phyloP scores from a whole-genome alignment of 2,329 filamentous ascomycete species.

The Elsinoe australis region DNA sequence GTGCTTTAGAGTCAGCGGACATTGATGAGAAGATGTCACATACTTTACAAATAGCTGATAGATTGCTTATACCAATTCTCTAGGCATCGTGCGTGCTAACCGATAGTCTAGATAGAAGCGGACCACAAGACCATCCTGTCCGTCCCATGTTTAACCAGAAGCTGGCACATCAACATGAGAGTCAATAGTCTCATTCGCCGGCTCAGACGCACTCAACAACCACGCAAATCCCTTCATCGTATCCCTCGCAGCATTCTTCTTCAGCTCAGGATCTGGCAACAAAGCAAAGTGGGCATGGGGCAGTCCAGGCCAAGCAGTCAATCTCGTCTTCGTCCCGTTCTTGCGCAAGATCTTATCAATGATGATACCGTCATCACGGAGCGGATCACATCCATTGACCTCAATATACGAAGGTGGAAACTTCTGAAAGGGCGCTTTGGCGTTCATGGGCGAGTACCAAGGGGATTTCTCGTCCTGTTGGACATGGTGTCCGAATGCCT shows the following conservation, averaged over 20 bases:
- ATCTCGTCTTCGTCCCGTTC: constrained; percentile 9
- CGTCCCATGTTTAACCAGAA: too few species aligned
- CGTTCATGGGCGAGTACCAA: constrained; percentile 8
- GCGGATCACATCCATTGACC: constrained; percentile 11
- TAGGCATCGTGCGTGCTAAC: too few species aligned
- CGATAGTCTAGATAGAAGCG: too few species aligned
- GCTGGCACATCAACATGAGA: background rate
- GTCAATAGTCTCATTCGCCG: constrained; percentile 3
- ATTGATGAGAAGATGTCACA: too few species aligned
- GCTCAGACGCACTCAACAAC: constrained; percentile 26
- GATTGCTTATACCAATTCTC: too few species aligned
- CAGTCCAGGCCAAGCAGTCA: constrained; percentile 13
- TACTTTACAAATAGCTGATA: too few species aligned
- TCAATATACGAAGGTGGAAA: constrained; percentile 12
- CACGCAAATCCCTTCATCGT: constrained; percentile 30
- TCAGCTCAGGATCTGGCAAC: constrained; percentile 27
- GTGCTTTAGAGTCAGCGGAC: too few species aligned
- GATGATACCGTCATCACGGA: constrained; percentile 15
- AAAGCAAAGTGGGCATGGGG: constrained; percentile 32
- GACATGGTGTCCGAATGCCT: background rate
- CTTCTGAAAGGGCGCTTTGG: background rate
- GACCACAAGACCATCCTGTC: too few species aligned
- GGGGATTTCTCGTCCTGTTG: background rate
- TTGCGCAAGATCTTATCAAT: constrained; percentile 12
- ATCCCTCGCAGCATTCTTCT: constrained; percentile 26